A percentile compares a stretch with the other conserved stretches of the same genome.
Evolutionary conservation across 2,329 filamentous ascomycete genomes (phyloP).

Genomic region (Cladophialophora carrionii): DNA sequence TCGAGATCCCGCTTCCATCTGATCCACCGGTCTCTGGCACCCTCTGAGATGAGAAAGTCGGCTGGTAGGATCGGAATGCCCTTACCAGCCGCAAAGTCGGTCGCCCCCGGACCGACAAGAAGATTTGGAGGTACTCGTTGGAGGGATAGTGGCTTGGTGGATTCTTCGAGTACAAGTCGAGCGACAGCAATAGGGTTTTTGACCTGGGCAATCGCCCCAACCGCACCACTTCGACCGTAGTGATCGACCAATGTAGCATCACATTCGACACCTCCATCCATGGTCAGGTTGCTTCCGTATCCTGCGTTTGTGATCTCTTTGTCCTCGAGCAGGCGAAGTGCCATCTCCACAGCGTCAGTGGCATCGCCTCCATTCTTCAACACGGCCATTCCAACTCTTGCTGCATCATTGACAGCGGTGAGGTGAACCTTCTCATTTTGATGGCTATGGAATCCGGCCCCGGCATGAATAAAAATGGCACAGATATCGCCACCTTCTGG

Average conservation of each 20-base stretch:
- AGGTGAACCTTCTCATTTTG: slow-evolving; percentile 85
- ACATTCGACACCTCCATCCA: slow-evolving; percentile 89
- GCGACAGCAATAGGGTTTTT: slow-evolving; percentile 91
- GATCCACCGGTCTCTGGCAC: slow-evolving; percentile 75
- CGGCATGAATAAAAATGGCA: slow-evolving; percentile 93
- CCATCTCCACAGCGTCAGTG: slow-evolving; percentile 85
- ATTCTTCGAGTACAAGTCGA: slow-evolving; percentile 76
- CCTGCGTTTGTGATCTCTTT: slow-evolving; percentile 95
- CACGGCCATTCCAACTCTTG: slow-evolving; percentile 79
- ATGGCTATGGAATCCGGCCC: slow-evolving; percentile 88
- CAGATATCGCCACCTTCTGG: slow-evolving; percentile 55
- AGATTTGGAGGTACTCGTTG: slow-evolving; percentile 90
- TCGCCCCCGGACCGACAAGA: slow-evolving; percentile 82
- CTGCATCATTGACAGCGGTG: slow-evolving; percentile 82
- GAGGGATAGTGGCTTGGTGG: slow-evolving; percentile 75
- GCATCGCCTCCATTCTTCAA: slow-evolving; percentile 78
- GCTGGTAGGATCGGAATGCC: slow-evolving; percentile 74
- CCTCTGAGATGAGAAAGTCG: slow-evolving; percentile 77
- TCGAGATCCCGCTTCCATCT: slow-evolving; percentile 75
- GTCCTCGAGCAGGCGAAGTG: slow-evolving; percentile 86
- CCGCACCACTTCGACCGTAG: slow-evolving; percentile 85
- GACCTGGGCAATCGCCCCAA: slow-evolving; percentile 85
- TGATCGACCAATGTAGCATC: slow-evolving; percentile 95
- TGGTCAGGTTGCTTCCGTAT: slow-evolving; percentile 90
- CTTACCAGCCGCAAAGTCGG: slow-evolving; percentile 79